These are phyloP conservation scores for Diaporthe amygdali DNA, from an alignment of 2,329 filamentous ascomycete genomes.

Conservation along the genomic window DNA sequence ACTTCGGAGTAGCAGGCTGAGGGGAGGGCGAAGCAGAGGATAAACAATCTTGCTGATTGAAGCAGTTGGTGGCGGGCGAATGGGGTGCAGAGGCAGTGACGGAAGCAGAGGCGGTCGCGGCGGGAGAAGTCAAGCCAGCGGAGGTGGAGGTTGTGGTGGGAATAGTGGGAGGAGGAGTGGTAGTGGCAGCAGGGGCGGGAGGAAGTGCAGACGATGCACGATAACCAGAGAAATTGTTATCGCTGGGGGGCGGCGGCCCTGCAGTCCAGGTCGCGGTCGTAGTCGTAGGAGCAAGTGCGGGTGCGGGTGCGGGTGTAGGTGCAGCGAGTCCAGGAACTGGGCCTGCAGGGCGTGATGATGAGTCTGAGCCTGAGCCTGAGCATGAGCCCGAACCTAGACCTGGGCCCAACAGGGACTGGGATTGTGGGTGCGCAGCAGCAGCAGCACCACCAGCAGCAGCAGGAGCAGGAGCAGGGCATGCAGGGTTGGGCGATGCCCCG, in stretches of 20 bases:
- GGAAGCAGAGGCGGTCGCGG: conserved; percentile 41
- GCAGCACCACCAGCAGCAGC: too few relatives aligned
- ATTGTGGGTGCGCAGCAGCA: not conserved
- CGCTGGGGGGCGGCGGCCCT: conserved; percentile 15
- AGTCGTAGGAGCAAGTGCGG: conserved; percentile 1
- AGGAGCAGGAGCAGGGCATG: not conserved
- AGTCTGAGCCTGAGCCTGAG: conserved; percentile 5
- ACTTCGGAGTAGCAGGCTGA: conserved; percentile 50
- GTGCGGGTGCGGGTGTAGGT: not conserved
- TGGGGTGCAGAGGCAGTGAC: conserved; percentile 26
- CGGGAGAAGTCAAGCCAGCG: conserved; percentile 28
- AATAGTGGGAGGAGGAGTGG: conserved; percentile 17
- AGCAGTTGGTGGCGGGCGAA: conserved; percentile 35
- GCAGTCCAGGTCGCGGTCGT: not conserved
- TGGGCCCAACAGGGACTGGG: conserved; percentile 24
- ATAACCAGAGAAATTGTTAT: conserved; percentile 28
- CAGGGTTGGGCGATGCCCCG: conserved; percentile 11
- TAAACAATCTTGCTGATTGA: conserved; percentile 39
- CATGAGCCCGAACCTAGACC: conserved; percentile 6
- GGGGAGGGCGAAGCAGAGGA: conserved; percentile 47
- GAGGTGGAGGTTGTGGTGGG: conserved; percentile 27
- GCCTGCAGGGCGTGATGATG: conserved; percentile 18
- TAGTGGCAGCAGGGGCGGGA: conserved; percentile 16
- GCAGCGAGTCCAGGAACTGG: conserved; percentile 18
- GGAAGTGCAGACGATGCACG: conserved; percentile 23